Evolutionary conservation across 495 filamentous ascomycete species (phyloP), one percentile per base, ranked within the genome.

Genomic region (Hypomontagnella submonticulosa): DNA sequence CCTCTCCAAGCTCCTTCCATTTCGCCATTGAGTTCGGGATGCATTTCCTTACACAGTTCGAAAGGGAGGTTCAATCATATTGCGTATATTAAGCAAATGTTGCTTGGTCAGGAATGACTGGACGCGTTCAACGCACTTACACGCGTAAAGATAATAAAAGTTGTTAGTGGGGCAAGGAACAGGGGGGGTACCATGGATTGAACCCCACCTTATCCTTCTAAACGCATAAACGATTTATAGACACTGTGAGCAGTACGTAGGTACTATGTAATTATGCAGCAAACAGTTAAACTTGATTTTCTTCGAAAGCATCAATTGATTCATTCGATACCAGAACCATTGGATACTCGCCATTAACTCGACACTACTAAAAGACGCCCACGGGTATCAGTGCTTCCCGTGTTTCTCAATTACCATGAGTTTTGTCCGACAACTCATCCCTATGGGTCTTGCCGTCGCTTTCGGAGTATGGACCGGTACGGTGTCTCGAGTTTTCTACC

Each of bases 1-100:
- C 82, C 72, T 80, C 82, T 68, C 84, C 83, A 72, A 80, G 74
- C 77, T 83, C 79, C 78, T 80, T 85, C 84, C 84, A 86, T 69
- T 75, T 77, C 66, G 71, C 82, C 84, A 86, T 86, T 66, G 61
- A 46, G 54, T 10, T 59, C 58, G 33, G 48, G 41, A 70, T 40
- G 66, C 71, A 74, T 74, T 63, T 70, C 71, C 47, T 34, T 60
- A 52, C 18, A 49, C n/a, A 41, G 8, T 30, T 27, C 2, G 20
- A 16, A 13, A 36, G 40, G 4, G n/a, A 51, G 34, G 15, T 37
- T 57, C 62, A 23, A 32, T 62, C 68, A 77, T 77, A 40, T 61
- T 56, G 34, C 74, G 12, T 40, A 42, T 13, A 42, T 41, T 54
- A 61, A 18, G 32, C 16, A 50, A 16, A 23, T 38, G 8, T 54